Conservation (phyloP, 2,329 filamentous ascomycete genomes). For the Botrytis porri region DNA sequence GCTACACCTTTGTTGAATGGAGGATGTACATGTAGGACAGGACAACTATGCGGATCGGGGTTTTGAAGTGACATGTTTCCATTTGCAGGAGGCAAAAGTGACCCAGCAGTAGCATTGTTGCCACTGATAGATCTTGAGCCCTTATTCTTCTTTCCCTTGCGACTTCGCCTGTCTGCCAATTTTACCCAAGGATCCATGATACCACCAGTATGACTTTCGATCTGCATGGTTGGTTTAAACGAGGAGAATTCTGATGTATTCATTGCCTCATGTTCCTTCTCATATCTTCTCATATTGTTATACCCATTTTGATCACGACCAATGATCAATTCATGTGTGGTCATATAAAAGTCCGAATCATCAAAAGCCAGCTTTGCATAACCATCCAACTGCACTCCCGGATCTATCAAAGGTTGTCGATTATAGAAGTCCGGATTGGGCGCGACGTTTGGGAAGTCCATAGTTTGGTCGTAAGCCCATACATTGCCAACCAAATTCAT, state of each 20-base stretch:
- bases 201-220: slow-evolving; percentile 67
- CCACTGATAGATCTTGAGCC: slow-evolving; percentile 45
- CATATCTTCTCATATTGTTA: slow-evolving; percentile 1
- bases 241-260: slow-evolving; percentile 47
- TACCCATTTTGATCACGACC: slow-evolving; percentile 59
- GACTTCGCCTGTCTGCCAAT: slow-evolving; percentile 6
- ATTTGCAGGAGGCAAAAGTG: background rate
- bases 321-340: slow-evolving; percentile 68
- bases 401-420: background rate
- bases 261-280: slow-evolving; percentile 38
- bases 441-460: background rate
- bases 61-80: slow-evolving; percentile 27
- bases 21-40: slow-evolving; percentile 71
- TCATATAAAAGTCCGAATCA: slow-evolving; percentile 78
- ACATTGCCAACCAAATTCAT: background rate
- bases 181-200: slow-evolving; percentile 46
- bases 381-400: slow-evolving; percentile 9
- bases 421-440: background rate
- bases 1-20: slow-evolving; percentile 57
- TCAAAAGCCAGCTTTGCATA: slow-evolving; percentile 64
- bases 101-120: slow-evolving; percentile 29
- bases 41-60: slow-evolving; percentile 60
- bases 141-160: slow-evolving; percentile 41
- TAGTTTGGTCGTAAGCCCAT: background rate
- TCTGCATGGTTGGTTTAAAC: slow-evolving; percentile 51